Base-by-base conservation (phyloP, 345 rosid species). In the Zanthoxylum bungeanum region DNA sequence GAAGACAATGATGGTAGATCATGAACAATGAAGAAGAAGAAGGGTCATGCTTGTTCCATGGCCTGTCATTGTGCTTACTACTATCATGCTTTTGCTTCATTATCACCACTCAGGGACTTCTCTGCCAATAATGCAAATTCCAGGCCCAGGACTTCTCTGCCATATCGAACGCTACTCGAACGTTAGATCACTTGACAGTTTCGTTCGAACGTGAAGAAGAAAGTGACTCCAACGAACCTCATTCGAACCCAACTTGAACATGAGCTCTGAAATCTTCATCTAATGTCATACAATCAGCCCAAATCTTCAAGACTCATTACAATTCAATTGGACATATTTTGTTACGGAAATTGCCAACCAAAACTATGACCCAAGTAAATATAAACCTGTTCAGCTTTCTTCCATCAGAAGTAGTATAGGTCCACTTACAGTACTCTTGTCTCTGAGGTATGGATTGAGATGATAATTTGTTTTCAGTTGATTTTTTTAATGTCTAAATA, bases 1-100 rank as follows among this genome's bases (percentile, higher is more conserved):
- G 22, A 62, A 22, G 79, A 81, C 76, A 70, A 88, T 80, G 88
- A 78, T 34, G 88, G 76, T 39, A 75, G 68, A 44, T 34, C 75
- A 65, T 75, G 81, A 74, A 79, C 66, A 71, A 88, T 82, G 93
- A 86, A 60, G 85, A 79, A 75, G 85, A 83, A 77, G 40, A 31
- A 37, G 55, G 66, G 85, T 80, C 81, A 77, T 82, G 89, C 78
- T 66, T 75, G 71, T 84, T 66, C 81, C 93, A 93, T 93, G 98
- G 98, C 96, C 85, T 77, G 82, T 77, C 80, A 74, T 82, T 84
- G 66, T 66, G 78, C 86, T 78, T 70, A 68, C 76, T 79, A 69
- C 78, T 78, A 75, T 74, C 47, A 36, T 70, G 77, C 84, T 52
- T 73, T 82, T 65, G 84, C n/a, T n/a, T n/a, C 87, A 16, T 73